These are phyloP conservation scores for Cnidoscolus chayamansa DNA, from an alignment of 441 rosid genomes.

Conservation along the genomic window DNA sequence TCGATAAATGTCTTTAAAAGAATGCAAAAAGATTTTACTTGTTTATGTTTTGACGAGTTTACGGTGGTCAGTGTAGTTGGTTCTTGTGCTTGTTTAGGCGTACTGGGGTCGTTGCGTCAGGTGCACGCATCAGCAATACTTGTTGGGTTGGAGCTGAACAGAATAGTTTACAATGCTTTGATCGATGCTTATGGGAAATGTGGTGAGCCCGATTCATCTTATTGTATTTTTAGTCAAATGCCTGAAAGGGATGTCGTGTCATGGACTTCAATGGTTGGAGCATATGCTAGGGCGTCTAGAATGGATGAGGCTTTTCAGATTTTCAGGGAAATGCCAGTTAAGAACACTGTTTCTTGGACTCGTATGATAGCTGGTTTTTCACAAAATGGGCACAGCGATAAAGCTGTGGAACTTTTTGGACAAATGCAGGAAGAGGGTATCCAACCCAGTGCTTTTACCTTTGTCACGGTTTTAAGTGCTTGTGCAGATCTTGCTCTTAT, in stretches of 20 bases:
- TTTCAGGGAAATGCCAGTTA: constrained; percentile 35
- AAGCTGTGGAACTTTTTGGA: constrained; percentile 33
- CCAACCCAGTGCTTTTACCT: constrained; percentile 35
- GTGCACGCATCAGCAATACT: constrained; percentile 36
- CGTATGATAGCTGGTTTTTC: constrained; percentile 37
- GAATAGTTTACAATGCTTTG: constrained; percentile 33
- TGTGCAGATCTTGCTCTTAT: constrained; percentile 41
- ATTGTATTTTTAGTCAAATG: constrained; percentile 28
- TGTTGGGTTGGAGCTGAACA: constrained; percentile 33
- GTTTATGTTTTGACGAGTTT: constrained; percentile 28
- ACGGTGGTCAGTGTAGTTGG: constrained; percentile 36
- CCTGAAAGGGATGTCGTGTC: constrained; percentile 41
- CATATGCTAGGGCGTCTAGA: constrained; percentile 29
- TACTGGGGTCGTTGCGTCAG: constrained; percentile 28
- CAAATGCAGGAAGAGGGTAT: constrained; percentile 38
- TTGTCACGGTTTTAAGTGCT: constrained; percentile 33
- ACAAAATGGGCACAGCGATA: constrained; percentile 29
- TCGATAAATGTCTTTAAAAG: constrained; percentile 27
- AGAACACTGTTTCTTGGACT: constrained; percentile 41
- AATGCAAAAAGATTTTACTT: constrained; percentile 26
- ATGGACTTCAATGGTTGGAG: constrained; percentile 45
- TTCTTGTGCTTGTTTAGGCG: constrained; percentile 37
- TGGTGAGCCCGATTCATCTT: constrained; percentile 24
- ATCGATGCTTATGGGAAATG: constrained; percentile 47
- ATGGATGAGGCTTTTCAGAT: constrained; percentile 35